Evolutionary conservation across 768 basidiomycete genomes (phyloP).

Genomic region (Punctularia strigosozonata): DNA sequence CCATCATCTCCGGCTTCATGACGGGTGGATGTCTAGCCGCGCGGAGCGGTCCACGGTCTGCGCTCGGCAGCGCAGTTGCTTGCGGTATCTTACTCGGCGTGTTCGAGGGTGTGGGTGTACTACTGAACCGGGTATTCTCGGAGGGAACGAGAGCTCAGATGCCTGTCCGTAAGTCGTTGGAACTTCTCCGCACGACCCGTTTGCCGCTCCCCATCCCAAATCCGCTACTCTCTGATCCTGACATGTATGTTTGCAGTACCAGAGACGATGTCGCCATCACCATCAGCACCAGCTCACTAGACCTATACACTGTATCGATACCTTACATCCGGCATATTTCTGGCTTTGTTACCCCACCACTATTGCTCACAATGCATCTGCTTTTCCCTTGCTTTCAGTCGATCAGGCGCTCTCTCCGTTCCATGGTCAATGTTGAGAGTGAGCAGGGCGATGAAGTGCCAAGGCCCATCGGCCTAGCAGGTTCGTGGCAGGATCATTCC

Average conservation of each 20-base stretch:
- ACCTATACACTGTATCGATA: too few species aligned
- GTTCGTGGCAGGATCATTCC: too few species aligned
- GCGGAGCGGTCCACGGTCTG: conserved; percentile 87
- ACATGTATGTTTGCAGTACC: conserved; percentile 29
- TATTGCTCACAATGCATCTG: too few species aligned
- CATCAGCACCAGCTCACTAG: conserved; percentile 24
- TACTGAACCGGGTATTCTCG: conserved; percentile 81
- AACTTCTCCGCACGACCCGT: not conserved
- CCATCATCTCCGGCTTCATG: conserved; percentile 96
- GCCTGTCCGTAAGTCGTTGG: conserved; percentile 61
- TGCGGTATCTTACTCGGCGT: conserved; percentile 95
- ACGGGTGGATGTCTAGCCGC: conserved; percentile 94
- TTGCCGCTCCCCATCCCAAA: not conserved
- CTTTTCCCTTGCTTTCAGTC: too few species aligned
- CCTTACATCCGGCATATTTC: too few species aligned
- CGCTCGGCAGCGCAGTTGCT: conserved; percentile 85
- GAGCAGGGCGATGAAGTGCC: too few species aligned
- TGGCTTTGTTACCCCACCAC: too few species aligned
- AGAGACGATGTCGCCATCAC: conserved; percentile 41
- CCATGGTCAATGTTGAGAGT: too few species aligned
- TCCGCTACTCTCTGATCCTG: conserved; percentile 1
- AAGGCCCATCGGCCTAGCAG: too few species aligned
- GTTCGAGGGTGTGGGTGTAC: conserved; percentile 90
- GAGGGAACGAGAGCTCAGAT: conserved; percentile 72
- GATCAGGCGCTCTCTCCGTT: too few species aligned